Evolutionary conservation across 345 rosid genomes (phyloP).

Genomic region (Boechera stricta): DNA sequence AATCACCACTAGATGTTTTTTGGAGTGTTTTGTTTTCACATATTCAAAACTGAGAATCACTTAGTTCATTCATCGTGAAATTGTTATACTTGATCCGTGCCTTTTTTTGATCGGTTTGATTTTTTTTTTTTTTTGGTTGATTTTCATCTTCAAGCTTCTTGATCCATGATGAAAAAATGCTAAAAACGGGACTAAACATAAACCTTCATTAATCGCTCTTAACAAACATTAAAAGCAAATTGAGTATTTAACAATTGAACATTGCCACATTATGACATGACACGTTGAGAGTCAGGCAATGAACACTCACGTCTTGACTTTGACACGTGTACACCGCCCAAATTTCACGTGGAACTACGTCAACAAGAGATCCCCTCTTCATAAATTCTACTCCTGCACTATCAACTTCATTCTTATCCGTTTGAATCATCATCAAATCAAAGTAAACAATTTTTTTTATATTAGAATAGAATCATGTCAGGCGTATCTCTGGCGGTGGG

Average conservation of each 20-base stretch:
- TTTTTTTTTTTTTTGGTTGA: too few relatives aligned
- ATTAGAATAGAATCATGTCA: conserved; percentile 55
- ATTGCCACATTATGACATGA: conserved; percentile 20
- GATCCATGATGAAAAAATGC: too few relatives aligned
- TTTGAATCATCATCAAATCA: conserved; percentile 22
- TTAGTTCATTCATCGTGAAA: too few relatives aligned
- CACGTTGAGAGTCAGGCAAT: conserved; percentile 31
- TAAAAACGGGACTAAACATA: too few relatives aligned
- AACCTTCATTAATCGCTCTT: too few relatives aligned
- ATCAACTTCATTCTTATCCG: conserved; percentile 7
- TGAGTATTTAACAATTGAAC: neutral
- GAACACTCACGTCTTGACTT: conserved; percentile 39
- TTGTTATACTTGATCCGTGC: too few relatives aligned
- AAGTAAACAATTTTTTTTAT: neutral
- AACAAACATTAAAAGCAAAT: too few relatives aligned
- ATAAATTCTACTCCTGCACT: conserved; percentile 20
- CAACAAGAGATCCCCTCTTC: conserved; percentile 22
- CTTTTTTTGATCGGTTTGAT: too few relatives aligned
- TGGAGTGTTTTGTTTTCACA: too few relatives aligned
- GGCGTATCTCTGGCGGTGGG: conserved; percentile 73
- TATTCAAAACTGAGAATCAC: too few relatives aligned
- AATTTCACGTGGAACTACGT: conserved; percentile 44
- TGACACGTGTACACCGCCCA: conserved; percentile 35
- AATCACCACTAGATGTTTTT: too few relatives aligned
- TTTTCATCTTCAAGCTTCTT: too few relatives aligned